Evolutionary conservation across 164 flowering plant genomes (phyloP).

Genomic region (Vitis labrusca): DNA sequence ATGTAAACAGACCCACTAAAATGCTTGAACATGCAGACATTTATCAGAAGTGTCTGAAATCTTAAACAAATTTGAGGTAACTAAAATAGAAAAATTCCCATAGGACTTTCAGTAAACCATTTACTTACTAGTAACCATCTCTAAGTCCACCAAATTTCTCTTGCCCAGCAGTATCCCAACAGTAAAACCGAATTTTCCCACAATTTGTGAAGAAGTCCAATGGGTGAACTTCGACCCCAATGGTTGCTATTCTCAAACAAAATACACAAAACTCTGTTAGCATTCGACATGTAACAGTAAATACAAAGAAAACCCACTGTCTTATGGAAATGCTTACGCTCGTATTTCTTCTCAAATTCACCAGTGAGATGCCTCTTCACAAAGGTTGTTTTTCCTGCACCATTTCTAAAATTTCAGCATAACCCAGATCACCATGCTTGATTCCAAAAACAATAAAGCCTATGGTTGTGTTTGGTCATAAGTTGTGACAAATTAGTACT

Average conservation of each 20-base stretch:
- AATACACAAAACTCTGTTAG: background rate
- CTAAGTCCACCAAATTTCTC: constrained; percentile 71
- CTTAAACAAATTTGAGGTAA: background rate
- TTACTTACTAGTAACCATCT: constrained; percentile 70
- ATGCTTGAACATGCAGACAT: background rate
- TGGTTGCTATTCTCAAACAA: constrained; percentile 30
- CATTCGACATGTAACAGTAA: background rate
- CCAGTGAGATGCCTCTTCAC: constrained; percentile 53
- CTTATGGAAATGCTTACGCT: constrained; percentile 29
- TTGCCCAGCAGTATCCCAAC: constrained; percentile 82
- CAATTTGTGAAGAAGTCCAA: constrained; percentile 67
- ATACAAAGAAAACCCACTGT: background rate
- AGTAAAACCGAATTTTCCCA: constrained; percentile 60
- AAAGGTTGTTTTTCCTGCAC: constrained; percentile 47
- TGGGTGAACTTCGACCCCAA: constrained; percentile 76
- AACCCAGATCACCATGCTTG: no score
- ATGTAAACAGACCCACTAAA: background rate
- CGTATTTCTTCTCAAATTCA: constrained; percentile 53
- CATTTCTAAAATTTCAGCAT: background rate
- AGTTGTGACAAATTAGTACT: no score
- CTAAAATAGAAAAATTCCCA: background rate
- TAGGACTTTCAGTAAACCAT: background rate
- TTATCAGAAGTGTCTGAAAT: no score
- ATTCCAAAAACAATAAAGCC: no score
- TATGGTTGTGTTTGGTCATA: no score